phyloP scores from a whole-genome alignment of 2,329 filamentous ascomycete species.

The Aspergillus caelatus region DNA sequence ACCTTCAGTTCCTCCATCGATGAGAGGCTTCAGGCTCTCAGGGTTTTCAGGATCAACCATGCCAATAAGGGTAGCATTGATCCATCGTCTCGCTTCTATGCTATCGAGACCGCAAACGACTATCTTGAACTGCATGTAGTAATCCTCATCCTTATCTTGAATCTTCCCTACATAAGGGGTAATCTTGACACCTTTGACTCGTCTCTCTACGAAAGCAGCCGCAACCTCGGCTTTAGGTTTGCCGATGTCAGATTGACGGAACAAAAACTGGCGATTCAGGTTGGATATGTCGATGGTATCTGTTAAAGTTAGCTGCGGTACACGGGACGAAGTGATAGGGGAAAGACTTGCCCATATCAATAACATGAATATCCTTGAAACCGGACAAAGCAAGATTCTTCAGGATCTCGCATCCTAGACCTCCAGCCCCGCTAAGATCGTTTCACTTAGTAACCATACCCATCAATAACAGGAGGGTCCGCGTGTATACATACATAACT shows the following conservation, averaged over 20 bases:
- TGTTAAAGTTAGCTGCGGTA: constrained; percentile 39
- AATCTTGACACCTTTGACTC: constrained; percentile 88
- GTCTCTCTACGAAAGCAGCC: constrained; percentile 83
- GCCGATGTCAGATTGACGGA: constrained; percentile 87
- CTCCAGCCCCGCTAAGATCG: constrained; percentile 76
- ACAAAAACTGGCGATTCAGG: constrained; percentile 95
- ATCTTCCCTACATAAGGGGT: constrained; percentile 93
- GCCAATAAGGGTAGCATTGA: constrained; percentile 88
- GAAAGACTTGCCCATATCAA: constrained; percentile 81
- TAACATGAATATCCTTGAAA: constrained; percentile 97
- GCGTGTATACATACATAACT: constrained; percentile 52
- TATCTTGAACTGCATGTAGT: constrained; percentile 96
- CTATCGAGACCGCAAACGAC: constrained; percentile 94
- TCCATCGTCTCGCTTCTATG: constrained; percentile 97
- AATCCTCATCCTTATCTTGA: constrained; percentile 93
- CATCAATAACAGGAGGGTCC: neutral
- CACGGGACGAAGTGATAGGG: neutral
- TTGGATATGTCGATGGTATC: constrained; percentile 99
- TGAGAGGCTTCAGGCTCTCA: constrained; percentile 87
- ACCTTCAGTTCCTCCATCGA: constrained; percentile 95
- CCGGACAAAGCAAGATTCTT: constrained; percentile 95
- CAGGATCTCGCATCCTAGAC: constrained; percentile 91
- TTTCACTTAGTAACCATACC: constrained; percentile 32
- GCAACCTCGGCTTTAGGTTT: constrained; percentile 93
- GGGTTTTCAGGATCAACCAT: constrained; percentile 84